phyloP scores from a whole-genome alignment of 441 rosid species.

The Metrosideros polymorpha region DNA sequence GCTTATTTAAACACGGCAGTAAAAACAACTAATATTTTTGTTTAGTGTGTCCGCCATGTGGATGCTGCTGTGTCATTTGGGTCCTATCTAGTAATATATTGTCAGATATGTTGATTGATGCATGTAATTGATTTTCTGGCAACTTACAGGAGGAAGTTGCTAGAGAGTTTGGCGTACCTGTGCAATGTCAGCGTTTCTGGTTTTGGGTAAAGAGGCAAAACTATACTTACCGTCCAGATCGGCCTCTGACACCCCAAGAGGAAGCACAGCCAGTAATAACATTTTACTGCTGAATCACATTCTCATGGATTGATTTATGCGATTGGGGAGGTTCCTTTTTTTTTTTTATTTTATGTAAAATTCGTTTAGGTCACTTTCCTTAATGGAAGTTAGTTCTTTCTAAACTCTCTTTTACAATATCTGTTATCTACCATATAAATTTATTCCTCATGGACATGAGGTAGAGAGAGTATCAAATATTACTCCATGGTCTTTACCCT shows the following conservation, averaged over 20 bases:
- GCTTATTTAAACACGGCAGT: background rate
- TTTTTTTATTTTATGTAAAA: background rate
- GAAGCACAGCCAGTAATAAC: conserved; percentile 70
- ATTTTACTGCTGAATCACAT: background rate
- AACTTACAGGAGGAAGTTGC: conserved; percentile 78
- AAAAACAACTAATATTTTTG: background rate
- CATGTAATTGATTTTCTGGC: conserved; percentile 1
- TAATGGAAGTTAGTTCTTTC: background rate
- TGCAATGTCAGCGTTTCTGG: conserved; percentile 87
- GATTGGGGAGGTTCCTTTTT: background rate
- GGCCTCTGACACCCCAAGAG: conserved; percentile 76
- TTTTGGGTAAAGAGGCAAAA: conserved; percentile 92
- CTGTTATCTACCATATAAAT: background rate
- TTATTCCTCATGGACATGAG: background rate
- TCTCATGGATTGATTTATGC: background rate
- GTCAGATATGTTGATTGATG: background rate
- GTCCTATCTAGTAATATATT: background rate
- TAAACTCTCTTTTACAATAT: background rate
- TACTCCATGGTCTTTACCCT: background rate
- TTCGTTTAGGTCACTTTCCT: background rate
- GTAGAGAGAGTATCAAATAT: background rate
- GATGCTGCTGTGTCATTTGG: background rate
- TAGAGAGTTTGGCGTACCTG: conserved; percentile 82
- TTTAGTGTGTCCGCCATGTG: background rate
- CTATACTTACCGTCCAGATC: conserved; percentile 86